Conservation (phyloP, 495 filamentous ascomycete genomes). For the Oidiodendron maius region DNA sequence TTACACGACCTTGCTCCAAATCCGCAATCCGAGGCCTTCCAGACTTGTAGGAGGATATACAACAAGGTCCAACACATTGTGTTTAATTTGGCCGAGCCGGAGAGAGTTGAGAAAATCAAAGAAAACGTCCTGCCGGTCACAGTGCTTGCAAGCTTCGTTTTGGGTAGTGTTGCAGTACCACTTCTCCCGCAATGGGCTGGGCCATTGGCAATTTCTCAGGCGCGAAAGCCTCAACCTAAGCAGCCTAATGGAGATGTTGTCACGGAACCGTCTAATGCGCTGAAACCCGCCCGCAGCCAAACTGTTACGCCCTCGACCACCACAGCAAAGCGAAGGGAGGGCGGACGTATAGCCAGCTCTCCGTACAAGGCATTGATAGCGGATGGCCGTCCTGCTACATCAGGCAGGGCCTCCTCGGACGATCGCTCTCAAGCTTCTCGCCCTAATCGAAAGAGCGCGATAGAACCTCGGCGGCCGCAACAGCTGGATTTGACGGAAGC, state of each 20-base stretch:
- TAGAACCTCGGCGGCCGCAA: constrained; percentile 26
- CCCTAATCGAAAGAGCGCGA: constrained; percentile 15
- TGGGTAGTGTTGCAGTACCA: constrained; percentile 53
- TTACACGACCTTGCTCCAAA: constrained; percentile 65
- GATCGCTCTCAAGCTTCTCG: constrained; percentile 12
- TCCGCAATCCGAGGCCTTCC: constrained; percentile 62
- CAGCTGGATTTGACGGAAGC: constrained; percentile 36
- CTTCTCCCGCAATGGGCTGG: constrained; percentile 55
- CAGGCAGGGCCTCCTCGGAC: constrained; percentile 10
- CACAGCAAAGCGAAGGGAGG: constrained; percentile 19
- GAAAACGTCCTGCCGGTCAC: constrained; percentile 71
- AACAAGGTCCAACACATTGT: constrained; percentile 78
- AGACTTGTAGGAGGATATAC: constrained; percentile 67
- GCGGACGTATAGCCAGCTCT: constrained; percentile 27
- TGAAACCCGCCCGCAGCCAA: constrained; percentile 51
- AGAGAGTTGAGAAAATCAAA: constrained; percentile 60
- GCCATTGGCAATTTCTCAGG: constrained; percentile 68
- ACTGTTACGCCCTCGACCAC: constrained; percentile 39
- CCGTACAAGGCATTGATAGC: constrained; percentile 1
- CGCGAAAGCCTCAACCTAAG: constrained; percentile 55
- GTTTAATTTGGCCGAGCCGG: constrained; percentile 58
- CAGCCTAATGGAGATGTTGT: constrained; percentile 49
- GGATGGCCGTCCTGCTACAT: constrained; percentile 16
- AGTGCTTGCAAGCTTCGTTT: constrained; percentile 63
- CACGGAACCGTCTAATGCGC: constrained; percentile 40